These are phyloP conservation scores for Dactylonectria macrodidyma DNA, from an alignment of 2,329 filamentous ascomycete species.

Conservation along the genomic window DNA sequence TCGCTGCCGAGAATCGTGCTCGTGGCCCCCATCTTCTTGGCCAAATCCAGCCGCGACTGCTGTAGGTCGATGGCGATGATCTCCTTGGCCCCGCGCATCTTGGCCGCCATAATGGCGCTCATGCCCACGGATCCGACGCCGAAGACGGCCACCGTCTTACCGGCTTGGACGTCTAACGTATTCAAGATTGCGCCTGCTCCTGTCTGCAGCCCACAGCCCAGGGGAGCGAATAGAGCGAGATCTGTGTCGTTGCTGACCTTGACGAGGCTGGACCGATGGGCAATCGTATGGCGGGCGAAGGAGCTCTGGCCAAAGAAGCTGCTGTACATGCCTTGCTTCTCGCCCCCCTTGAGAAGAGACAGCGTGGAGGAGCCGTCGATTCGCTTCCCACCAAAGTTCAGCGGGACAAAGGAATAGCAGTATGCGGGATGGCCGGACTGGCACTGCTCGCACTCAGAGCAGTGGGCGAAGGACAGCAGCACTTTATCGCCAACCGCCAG, in stretches of 20 bases:
- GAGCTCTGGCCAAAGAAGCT: constrained; percentile 54
- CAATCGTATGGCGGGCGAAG: constrained; percentile 51
- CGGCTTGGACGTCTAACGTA: constrained; percentile 44
- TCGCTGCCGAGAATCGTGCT: constrained; percentile 15
- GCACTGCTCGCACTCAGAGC: constrained; percentile 16
- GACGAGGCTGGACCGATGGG: constrained; percentile 49
- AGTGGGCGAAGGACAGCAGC: constrained; percentile 25
- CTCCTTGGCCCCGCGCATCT: constrained; percentile 17
- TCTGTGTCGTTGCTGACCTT: constrained; percentile 44
- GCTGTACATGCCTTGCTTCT: constrained; percentile 29
- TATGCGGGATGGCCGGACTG: constrained; percentile 25
- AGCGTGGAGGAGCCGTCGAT: constrained; percentile 11
- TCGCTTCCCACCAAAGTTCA: constrained; percentile 24
- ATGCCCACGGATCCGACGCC: constrained; percentile 26
- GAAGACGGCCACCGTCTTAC: constrained; percentile 50
- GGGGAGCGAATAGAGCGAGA: constrained; percentile 50
- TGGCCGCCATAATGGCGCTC: constrained; percentile 29
- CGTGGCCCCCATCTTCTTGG: constrained; percentile 22
- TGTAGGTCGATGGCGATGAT: constrained; percentile 27
- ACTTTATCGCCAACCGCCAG: constrained; percentile 22
- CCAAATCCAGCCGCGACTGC: constrained; percentile 24
- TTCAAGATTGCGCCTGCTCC: constrained; percentile 54
- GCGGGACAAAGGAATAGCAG: constrained; percentile 23
- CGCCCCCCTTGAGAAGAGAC: background rate
- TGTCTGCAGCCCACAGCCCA: constrained; percentile 55